Percentiles rank a stretch among this genome's conserved stretches.
These are phyloP conservation scores for Ganoderma resinaceum DNA, from an alignment of 1,284 basidiomycete genomes.

Conservation along the genomic window DNA sequence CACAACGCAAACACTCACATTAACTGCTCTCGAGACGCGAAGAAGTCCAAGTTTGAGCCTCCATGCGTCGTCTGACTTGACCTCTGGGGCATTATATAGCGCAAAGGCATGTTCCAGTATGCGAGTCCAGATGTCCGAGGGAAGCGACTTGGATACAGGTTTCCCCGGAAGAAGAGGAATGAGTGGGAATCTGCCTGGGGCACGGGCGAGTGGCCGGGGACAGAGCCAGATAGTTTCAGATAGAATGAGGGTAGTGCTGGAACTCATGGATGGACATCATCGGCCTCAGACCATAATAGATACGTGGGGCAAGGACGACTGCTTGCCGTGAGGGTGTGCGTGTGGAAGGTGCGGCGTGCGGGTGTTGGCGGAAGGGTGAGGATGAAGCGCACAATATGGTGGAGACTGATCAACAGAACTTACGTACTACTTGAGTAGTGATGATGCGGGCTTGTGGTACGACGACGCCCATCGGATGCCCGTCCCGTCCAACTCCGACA, in stretches of 20 bases:
- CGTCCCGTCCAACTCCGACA: not conserved
- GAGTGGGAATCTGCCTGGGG: slow-evolving; percentile 67
- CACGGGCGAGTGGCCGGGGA: slow-evolving; percentile 48
- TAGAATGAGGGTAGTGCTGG: slow-evolving; percentile 13
- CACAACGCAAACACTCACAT: slow-evolving; percentile 52
- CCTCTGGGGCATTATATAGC: slow-evolving; percentile 30
- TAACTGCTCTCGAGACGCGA: slow-evolving; percentile 74
- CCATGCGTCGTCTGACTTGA: slow-evolving; percentile 14
- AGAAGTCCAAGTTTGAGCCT: slow-evolving; percentile 46
- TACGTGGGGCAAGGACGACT: not conserved
- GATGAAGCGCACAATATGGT: not conserved
- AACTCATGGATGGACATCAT: slow-evolving; percentile 12
- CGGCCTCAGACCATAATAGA: slow-evolving; percentile 12
- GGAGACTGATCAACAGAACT: too few relatives aligned
- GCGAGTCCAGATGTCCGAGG: slow-evolving; percentile 73
- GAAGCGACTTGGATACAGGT: slow-evolving; percentile 60
- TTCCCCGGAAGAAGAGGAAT: slow-evolving; percentile 68
- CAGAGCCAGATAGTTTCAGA: slow-evolving; percentile 40
- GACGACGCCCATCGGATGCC: not conserved
- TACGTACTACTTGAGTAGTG: too few relatives aligned
- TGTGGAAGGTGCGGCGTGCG: not conserved
- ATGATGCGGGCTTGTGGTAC: not conserved
- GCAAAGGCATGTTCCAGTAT: slow-evolving; percentile 61
- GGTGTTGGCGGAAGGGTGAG: not conserved
- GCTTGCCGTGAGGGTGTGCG: not conserved